Percentiles rank a stretch among this genome's conserved stretches.
Evolutionary conservation across 495 filamentous ascomycete genomes (phyloP).

Genomic region (Penicillium desertorum): DNA sequence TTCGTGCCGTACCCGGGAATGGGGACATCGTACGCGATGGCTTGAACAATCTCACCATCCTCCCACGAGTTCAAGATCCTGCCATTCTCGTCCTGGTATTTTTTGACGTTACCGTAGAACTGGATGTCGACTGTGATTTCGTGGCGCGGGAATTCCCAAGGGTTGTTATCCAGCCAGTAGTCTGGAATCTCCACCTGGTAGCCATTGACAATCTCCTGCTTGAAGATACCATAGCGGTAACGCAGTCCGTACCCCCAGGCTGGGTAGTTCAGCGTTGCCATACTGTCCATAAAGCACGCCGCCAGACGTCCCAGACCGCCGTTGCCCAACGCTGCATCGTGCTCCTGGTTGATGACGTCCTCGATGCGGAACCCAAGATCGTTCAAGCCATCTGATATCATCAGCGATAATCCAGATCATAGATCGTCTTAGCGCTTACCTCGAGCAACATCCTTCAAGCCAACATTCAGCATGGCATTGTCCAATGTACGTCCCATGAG

Average conservation of each 20-base stretch:
- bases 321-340: constrained; percentile 95
- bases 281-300: constrained; percentile 93
- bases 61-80: constrained; percentile 76
- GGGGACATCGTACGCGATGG: constrained; percentile 92
- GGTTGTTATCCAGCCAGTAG: constrained; percentile 99
- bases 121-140: constrained; percentile 94
- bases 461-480: constrained; percentile 97
- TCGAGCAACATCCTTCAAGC: constrained; percentile 79
- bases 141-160: constrained; percentile 96
- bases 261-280: constrained; percentile 90
- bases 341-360: constrained; percentile 91
- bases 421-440: constrained; percentile 43
- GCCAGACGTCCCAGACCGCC: constrained; percentile 93
- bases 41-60: constrained; percentile 87
- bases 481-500: constrained; percentile 94
- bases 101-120: constrained; percentile 85
- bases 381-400: constrained; percentile 63
- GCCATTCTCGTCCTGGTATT: constrained; percentile 70
- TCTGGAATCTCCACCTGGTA: constrained; percentile 98
- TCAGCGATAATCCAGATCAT: background rate
- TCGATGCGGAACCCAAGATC: constrained; percentile 96
- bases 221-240: constrained; percentile 98
- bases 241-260: constrained; percentile 96
- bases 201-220: constrained; percentile 96
- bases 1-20: constrained; percentile 86